Evolutionary conservation across 1,284 basidiomycete species (phyloP).

Genomic region (Paramarasmius palmivorus): DNA sequence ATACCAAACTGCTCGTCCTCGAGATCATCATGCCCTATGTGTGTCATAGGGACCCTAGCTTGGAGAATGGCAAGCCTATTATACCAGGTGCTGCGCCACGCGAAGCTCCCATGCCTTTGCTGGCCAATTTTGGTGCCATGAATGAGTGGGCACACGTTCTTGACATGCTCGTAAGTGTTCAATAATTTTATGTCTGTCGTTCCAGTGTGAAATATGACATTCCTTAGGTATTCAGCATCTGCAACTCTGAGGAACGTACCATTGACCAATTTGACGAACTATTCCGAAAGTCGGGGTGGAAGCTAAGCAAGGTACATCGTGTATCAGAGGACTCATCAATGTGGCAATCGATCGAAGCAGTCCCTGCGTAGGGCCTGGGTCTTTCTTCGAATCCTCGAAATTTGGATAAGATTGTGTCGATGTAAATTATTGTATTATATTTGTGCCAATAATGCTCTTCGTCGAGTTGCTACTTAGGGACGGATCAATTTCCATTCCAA

Average conservation of each 20-base stretch:
- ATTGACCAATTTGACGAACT: neutral
- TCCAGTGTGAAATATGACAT: too few species aligned
- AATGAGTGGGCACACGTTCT: constrained; percentile 21
- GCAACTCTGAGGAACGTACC: neutral
- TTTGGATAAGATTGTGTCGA: neutral
- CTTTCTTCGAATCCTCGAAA: neutral
- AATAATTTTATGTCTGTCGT: too few species aligned
- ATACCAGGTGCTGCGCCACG: constrained; percentile 1
- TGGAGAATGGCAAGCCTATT: neutral
- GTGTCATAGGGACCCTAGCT: constrained; percentile 14
- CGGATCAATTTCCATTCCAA: neutral
- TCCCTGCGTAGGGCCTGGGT: neutral
- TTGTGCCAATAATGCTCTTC: too few species aligned
- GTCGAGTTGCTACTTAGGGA: neutral
- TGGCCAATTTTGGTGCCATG: constrained; percentile 23
- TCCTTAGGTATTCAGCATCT: neutral
- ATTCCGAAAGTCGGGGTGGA: constrained; percentile 1
- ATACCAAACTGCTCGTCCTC: constrained; percentile 12
- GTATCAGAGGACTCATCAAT: neutral
- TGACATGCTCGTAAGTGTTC: constrained; percentile 21
- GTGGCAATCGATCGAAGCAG: constrained; percentile 2
- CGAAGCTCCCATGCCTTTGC: constrained; percentile 20
- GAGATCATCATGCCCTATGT: constrained; percentile 19
- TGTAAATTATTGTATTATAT: too few species aligned
- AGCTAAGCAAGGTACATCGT: neutral